Evolutionary conservation across 169 alveolate species (phyloP).

Genomic region (Perkinsus olseni): DNA sequence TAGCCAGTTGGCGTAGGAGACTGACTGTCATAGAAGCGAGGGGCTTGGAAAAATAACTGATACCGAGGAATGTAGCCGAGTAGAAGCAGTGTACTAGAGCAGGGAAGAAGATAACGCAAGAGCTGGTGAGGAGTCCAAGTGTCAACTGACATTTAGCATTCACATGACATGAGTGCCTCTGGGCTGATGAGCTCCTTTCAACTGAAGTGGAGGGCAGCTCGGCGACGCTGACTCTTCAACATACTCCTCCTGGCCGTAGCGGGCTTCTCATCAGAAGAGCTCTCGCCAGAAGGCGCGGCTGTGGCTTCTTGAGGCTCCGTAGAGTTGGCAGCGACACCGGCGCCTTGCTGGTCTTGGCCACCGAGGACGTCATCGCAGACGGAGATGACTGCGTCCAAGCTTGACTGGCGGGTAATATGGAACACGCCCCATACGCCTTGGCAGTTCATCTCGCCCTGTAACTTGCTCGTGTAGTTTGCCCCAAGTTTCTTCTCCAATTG

Average conservation of each 20-base stretch:
- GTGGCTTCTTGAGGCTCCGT: background rate
- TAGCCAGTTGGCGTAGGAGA: background rate
- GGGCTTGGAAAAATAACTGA: background rate
- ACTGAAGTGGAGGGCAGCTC: background rate
- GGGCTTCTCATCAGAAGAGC: background rate
- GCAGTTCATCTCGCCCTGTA: background rate
- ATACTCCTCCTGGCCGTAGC: background rate
- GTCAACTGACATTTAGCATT: background rate
- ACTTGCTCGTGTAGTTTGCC: background rate
- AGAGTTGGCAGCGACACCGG: background rate
- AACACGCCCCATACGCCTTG: background rate
- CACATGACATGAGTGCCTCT: background rate
- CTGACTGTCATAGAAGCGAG: background rate
- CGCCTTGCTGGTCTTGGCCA: background rate
- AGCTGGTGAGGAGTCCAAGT: background rate
- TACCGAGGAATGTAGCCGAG: background rate
- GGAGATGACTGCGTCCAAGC: background rate
- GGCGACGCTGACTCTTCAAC: background rate
- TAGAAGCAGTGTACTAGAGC: background rate
- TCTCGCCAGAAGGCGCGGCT: background rate
- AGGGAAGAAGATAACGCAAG: background rate
- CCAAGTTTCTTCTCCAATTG: background rate
- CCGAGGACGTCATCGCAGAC: background rate
- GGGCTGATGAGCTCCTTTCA: background rate
- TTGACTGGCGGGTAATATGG: background rate